Evolutionary conservation across 1,284 basidiomycete species (phyloP).

Genomic region (Xerocomus amazonicus): DNA sequence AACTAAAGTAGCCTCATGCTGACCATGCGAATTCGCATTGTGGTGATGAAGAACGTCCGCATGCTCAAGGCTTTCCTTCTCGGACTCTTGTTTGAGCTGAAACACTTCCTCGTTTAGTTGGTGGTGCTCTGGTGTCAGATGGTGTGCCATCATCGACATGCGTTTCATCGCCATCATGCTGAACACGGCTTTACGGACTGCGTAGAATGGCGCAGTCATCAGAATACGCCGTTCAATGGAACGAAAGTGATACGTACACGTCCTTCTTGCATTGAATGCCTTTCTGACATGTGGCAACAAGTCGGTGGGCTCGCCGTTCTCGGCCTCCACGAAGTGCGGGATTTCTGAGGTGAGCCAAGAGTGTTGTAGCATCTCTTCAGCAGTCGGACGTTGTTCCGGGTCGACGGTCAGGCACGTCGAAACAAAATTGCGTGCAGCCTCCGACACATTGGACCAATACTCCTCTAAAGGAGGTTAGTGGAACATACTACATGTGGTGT

Average conservation of each 20-base stretch:
- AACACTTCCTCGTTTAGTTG: conserved; percentile 61
- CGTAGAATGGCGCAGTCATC: conserved; percentile 1
- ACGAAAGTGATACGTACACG: conserved; percentile 54
- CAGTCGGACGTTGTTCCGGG: conserved; percentile 74
- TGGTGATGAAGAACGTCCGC: conserved; percentile 52
- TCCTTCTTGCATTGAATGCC: conserved; percentile 83
- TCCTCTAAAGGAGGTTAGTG: conserved; percentile 42
- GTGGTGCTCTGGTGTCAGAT: conserved; percentile 43
- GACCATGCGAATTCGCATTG: conserved; percentile 39
- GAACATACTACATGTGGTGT: neutral
- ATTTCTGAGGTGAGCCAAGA: conserved; percentile 68
- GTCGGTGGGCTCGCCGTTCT: conserved; percentile 68
- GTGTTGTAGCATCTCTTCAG: conserved; percentile 48
- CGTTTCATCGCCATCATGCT: conserved; percentile 83
- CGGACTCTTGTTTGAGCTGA: conserved; percentile 79
- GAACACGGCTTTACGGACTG: conserved; percentile 84
- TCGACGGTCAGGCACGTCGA: conserved; percentile 79
- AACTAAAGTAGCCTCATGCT: conserved; percentile 23
- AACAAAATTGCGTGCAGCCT: conserved; percentile 82
- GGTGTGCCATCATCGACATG: conserved; percentile 53
- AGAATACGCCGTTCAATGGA: conserved; percentile 2
- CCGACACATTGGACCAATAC: conserved; percentile 85
- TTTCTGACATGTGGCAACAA: conserved; percentile 86
- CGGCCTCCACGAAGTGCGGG: conserved; percentile 71
- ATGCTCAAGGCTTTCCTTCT: conserved; percentile 45